Conservation (phyloP, 2,329 filamentous ascomycete genomes). For the Diaporthe batatas region DNA sequence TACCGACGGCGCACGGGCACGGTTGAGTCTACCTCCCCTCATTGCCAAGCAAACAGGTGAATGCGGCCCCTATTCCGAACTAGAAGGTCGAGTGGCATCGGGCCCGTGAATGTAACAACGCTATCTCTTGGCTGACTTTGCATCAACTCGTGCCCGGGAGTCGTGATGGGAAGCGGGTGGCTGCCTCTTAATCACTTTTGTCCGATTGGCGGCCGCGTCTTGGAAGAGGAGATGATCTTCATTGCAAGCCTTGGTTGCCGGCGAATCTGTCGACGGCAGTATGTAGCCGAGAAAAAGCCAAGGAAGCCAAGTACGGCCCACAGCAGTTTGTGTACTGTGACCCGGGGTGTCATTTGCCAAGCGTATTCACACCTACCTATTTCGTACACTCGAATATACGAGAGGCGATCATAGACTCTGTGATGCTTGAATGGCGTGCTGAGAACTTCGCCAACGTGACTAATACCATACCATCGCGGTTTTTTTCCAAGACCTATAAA, state of each 20-base stretch:
- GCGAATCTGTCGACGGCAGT: background rate
- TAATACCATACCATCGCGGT: constrained; percentile 5
- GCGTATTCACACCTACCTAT: constrained; percentile 33
- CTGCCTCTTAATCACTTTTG: background rate
- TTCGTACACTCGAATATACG: constrained; percentile 24
- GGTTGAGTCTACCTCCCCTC: constrained; percentile 15
- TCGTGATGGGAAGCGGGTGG: constrained; percentile 13
- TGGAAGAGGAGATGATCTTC: constrained; percentile 5
- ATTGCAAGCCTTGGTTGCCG: constrained; percentile 22
- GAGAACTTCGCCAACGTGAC: constrained; percentile 16
- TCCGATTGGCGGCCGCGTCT: background rate
- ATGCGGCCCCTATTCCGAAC: constrained; percentile 24
- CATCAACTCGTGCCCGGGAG: constrained; percentile 10
- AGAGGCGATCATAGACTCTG: constrained; percentile 16
- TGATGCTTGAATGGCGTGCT: constrained; percentile 16
- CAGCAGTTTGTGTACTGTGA: background rate
- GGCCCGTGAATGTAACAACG: constrained; percentile 20
- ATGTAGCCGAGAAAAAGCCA: constrained; percentile 33
- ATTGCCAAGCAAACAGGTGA: constrained; percentile 22
- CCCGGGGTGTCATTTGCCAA: constrained; percentile 20
- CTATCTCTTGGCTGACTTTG: constrained; percentile 33
- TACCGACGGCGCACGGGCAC: constrained; percentile 19
- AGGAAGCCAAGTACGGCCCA: background rate
- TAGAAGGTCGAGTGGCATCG: constrained; percentile 24
- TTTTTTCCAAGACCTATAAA: constrained; percentile 13